These are phyloP conservation scores for Tuber melanosporum DNA, from an alignment of 495 filamentous ascomycete genomes.

Conservation along the genomic window DNA sequence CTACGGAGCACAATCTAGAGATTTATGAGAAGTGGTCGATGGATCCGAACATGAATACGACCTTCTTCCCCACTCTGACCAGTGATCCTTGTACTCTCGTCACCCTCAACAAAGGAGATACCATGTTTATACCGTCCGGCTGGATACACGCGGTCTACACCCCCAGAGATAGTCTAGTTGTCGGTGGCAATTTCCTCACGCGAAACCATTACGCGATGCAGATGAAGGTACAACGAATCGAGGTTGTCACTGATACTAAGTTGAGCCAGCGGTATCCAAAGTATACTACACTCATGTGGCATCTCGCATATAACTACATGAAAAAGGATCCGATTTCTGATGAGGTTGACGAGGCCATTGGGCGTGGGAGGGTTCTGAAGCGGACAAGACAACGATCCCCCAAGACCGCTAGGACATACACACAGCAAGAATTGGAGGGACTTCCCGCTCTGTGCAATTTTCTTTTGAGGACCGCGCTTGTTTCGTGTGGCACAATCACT, in stretches of 20 bases:
- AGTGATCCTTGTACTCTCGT: conserved; percentile 70
- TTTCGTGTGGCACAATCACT: conserved; percentile 56
- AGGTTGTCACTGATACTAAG: conserved; percentile 65
- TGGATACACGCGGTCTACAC: conserved; percentile 83
- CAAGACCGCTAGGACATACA: conserved; percentile 57
- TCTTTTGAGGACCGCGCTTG: conserved; percentile 62
- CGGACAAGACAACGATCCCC: conserved; percentile 48
- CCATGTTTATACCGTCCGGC: conserved; percentile 71
- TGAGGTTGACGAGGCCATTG: conserved; percentile 53
- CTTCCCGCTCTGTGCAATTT: conserved; percentile 58
- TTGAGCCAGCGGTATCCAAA: conserved; percentile 65
- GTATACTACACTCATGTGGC: conserved; percentile 73
- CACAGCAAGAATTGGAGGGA: conserved; percentile 63
- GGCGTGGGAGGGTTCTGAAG: conserved; percentile 52
- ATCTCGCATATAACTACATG: conserved; percentile 60
- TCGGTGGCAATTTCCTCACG: conserved; percentile 71
- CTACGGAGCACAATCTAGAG: conserved; percentile 66
- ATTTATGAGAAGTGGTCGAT: conserved; percentile 74
- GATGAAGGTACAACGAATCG: conserved; percentile 62
- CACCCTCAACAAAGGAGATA: conserved; percentile 65
- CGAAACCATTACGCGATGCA: conserved; percentile 65
- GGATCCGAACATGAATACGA: conserved; percentile 64
- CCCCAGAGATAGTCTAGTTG: conserved; percentile 66
- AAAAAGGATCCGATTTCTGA: conserved; percentile 60
- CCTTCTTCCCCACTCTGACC: conserved; percentile 40